Percentiles rank a stretch among this genome's conserved stretches.
Conservation (phyloP, 495 filamentous ascomycete genomes). For the Amniculicola lignicola region DNA sequence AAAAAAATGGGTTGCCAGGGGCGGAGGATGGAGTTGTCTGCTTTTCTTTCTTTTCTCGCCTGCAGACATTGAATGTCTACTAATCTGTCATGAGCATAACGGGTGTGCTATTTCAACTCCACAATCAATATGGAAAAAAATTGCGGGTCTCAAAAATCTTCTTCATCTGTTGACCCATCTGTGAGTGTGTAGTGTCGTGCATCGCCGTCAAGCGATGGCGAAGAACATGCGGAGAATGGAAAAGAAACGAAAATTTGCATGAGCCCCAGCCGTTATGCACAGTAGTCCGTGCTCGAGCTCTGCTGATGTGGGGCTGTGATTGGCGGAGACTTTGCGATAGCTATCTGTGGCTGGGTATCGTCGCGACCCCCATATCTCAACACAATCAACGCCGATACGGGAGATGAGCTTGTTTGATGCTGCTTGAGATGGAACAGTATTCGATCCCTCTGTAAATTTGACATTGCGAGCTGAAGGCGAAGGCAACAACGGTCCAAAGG, state of each 20-base stretch:
- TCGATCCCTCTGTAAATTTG: no score
- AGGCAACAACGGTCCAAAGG: no score
- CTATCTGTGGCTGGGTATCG: neutral
- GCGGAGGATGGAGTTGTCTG: neutral
- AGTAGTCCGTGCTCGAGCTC: conserved; percentile 21
- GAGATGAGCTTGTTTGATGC: neutral
- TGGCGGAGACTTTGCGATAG: neutral
- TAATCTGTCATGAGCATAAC: no score
- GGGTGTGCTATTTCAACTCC: no score
- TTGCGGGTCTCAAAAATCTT: no score
- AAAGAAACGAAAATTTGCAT: conserved; percentile 26
- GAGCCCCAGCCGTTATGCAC: neutral
- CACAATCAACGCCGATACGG: no score
- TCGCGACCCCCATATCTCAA: neutral
- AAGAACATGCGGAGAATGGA: conserved; percentile 13
- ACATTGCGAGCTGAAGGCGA: no score
- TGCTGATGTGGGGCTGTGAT: conserved; percentile 1
- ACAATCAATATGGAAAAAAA: conserved; percentile 17
- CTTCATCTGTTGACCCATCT: neutral
- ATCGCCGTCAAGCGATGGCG: conserved; percentile 18
- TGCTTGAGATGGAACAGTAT: no score
- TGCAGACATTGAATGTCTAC: conserved; percentile 36
- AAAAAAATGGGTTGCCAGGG: conserved; percentile 9
- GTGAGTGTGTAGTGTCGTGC: neutral
- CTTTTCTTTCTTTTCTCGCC: conserved; percentile 14